Evolutionary conservation across 2,329 filamentous ascomycete genomes (phyloP).

Genomic region (Madurella mycetomatis): DNA sequence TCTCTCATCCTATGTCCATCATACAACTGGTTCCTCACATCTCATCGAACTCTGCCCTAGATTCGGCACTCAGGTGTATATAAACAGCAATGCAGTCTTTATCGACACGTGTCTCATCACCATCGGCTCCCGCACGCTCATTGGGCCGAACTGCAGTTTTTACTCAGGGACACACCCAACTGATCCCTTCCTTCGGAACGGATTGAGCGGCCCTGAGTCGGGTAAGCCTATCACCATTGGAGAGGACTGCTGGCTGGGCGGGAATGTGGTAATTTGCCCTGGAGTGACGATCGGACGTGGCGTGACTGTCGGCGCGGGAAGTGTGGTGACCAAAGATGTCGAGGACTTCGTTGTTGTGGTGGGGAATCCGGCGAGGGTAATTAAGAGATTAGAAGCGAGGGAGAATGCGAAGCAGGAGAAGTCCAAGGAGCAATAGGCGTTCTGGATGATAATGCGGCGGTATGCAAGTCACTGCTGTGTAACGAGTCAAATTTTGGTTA

Average conservation of each 20-base stretch:
- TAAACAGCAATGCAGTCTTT: constrained; percentile 71
- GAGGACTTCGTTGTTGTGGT: constrained; percentile 58
- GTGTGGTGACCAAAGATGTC: constrained; percentile 77
- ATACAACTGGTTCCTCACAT: neutral
- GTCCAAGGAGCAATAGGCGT: neutral
- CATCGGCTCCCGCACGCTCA: constrained; percentile 70
- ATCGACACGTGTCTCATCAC: constrained; percentile 72
- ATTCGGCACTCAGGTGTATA: constrained; percentile 65
- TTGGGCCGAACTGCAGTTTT: constrained; percentile 74
- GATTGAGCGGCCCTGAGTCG: constrained; percentile 67
- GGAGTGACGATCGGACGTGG: constrained; percentile 76
- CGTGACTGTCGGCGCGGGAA: constrained; percentile 70
- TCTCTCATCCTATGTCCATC: neutral
- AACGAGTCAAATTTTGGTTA: constrained; percentile 8
- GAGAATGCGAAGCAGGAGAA: neutral
- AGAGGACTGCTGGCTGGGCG: constrained; percentile 77
- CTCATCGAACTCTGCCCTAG: constrained; percentile 27
- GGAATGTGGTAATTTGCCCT: constrained; percentile 65
- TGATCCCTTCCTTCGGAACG: constrained; percentile 69
- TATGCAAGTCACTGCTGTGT: no score
- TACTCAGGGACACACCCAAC: constrained; percentile 73
- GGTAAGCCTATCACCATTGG: constrained; percentile 71
- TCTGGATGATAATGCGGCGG: no score
- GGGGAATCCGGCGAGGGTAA: constrained; percentile 62
- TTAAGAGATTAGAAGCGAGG: constrained; percentile 36